Evolutionary conservation across 441 rosid species (phyloP).

Genomic region (Dalechampia spathulata): DNA sequence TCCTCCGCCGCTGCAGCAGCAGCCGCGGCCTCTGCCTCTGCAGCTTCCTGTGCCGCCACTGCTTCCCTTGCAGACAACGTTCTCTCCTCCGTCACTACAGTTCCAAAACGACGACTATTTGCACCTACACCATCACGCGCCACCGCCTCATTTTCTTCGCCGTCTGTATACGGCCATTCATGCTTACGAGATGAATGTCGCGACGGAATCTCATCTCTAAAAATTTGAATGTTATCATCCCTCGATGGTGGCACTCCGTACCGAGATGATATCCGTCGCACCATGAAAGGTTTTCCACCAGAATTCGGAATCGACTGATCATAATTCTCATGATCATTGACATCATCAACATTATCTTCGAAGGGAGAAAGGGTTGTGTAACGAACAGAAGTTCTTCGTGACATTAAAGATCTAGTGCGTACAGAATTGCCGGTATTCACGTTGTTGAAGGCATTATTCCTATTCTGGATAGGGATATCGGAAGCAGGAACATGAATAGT

Average conservation of each 20-base stretch:
- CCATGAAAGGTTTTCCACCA: constrained; percentile 31
- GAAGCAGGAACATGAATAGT: constrained; percentile 50
- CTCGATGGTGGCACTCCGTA: constrained; percentile 18
- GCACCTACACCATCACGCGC: constrained; percentile 29
- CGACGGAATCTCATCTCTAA: constrained; percentile 31
- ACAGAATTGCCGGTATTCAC: neutral
- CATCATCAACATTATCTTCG: neutral
- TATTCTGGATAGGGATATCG: constrained; percentile 27
- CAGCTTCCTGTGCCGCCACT: constrained; percentile 60
- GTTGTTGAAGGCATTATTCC: too few relatives aligned
- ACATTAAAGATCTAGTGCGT: constrained; percentile 20
- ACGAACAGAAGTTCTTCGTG: constrained; percentile 23
- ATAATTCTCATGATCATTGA: neutral
- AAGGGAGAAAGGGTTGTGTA: constrained; percentile 14
- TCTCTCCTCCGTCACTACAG: constrained; percentile 56
- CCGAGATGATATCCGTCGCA: constrained; percentile 45
- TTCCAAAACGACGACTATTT: constrained; percentile 31
- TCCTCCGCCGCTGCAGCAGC: constrained; percentile 20
- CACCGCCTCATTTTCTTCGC: constrained; percentile 17
- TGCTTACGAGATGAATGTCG: constrained; percentile 29
- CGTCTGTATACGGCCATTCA: constrained; percentile 12
- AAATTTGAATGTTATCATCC: constrained; percentile 22
- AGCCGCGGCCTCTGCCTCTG: too few relatives aligned
- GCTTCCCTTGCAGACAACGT: constrained; percentile 72
- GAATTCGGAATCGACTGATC: too few relatives aligned